Evolutionary conservation across 73 alveolate genomes (phyloP).

Genomic region (Tetrahymena borealis): DNA sequence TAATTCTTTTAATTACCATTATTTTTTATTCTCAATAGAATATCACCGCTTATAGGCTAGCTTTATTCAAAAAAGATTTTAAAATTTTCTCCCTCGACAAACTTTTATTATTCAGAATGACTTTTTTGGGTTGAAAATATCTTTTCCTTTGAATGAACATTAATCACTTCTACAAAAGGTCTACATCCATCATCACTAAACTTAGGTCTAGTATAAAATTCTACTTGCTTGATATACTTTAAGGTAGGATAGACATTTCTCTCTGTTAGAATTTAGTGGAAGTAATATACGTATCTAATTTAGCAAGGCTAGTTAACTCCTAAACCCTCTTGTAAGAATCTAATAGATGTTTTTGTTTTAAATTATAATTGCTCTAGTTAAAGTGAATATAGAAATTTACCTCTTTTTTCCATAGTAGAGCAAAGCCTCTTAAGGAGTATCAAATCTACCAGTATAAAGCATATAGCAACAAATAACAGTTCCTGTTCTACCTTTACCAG

Average conservation of each 20-base stretch:
- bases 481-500: conserved; percentile 84
- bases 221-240: conserved; percentile 4
- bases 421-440: conserved; percentile 48
- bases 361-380: background rate
- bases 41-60: conserved; percentile 12
- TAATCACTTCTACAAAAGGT: conserved; percentile 51
- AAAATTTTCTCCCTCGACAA: background rate
- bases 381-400: background rate
- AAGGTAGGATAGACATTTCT: conserved; percentile 6
- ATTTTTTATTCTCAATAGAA: conserved; percentile 6
- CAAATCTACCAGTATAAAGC: conserved; percentile 56
- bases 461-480: conserved; percentile 65
- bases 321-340: conserved; percentile 42
- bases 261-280: conserved; percentile 19
- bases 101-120: conserved; percentile 12
- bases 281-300: conserved; percentile 54
- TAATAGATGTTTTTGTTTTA: no score
- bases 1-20: conserved; percentile 3
- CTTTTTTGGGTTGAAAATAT: conserved; percentile 28
- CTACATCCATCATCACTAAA: conserved; percentile 37
- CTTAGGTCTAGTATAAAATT: conserved; percentile 46
- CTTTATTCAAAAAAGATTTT: background rate
- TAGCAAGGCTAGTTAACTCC: conserved; percentile 69
- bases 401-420: conserved; percentile 60
- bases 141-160: conserved; percentile 39